Evolutionary conservation across 1,284 basidiomycete species (phyloP), one percentile per base, ranked within the genome.

Genomic region (Boletus holoroseus): DNA sequence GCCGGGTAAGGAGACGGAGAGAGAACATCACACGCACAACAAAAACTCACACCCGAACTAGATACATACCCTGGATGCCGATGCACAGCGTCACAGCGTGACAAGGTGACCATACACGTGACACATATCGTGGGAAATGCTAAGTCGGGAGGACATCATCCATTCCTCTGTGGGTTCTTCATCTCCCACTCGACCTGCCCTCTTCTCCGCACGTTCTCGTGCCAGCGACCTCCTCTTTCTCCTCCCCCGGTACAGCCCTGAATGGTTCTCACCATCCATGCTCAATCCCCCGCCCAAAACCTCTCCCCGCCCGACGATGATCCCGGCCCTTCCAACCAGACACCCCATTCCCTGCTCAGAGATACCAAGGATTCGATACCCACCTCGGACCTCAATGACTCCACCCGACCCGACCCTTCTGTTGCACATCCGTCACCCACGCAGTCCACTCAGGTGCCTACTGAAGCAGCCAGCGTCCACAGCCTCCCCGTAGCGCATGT

Each of bases 401-500:
- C 49, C 8, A 18, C 59, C n/a, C 43, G 15, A 3, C 26, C 39
- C 32, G 28, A 15, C 27, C 12, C 48, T 11, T 5, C 46, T 5
- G 7, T 22, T 11, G 13, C 36, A 24, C 46, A 37, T n/a, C 30
- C 45, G 12, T 24, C 49, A 3, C 34, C 35, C 16, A 2, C 46
- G 7, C 55, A 56, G 3, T 54, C 60, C 11, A 58, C 37, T 8
- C 56, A 52, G 9, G 56, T 57, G 41, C 58, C 54, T 27, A 64
- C 67, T 2, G 82, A 83, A 56, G 67, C 70, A 30, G 72, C 71
- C 56, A 85, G 83, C 59, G 67, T 78, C 8, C 81, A 77, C 55
- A 82, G 79, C 57, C 72, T 83, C 57, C 81, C 82, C 9, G 71
- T 71, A 9, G 75, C 75, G 15, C 76, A 76, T 59, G 73, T 81